These are phyloP conservation scores for Puccinia horiana DNA, from an alignment of 1,284 basidiomycete genomes.

Conservation along the genomic window DNA sequence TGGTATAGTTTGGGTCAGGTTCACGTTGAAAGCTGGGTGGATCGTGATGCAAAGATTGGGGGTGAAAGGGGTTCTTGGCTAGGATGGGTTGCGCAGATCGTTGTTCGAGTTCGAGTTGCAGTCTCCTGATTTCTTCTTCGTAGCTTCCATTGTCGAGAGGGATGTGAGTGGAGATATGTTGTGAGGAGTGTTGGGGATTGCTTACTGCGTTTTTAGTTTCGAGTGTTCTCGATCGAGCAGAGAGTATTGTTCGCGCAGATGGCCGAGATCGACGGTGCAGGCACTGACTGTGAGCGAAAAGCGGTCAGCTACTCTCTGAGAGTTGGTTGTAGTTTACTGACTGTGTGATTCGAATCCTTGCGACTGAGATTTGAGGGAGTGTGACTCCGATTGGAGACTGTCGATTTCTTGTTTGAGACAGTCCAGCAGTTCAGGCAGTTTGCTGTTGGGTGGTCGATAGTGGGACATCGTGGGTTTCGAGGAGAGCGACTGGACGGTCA, in stretches of 20 bases:
- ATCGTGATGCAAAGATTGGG: background rate
- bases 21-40: background rate
- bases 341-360: constrained; percentile 48
- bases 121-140: constrained; percentile 45
- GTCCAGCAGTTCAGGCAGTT: constrained; percentile 40
- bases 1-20: background rate
- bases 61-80: no score
- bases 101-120: constrained; percentile 41
- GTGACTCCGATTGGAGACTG: constrained; percentile 25
- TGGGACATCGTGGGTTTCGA: no score
- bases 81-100: constrained; percentile 27
- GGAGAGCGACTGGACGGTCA: no score
- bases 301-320: no score
- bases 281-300: constrained; percentile 11
- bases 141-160: constrained; percentile 3
- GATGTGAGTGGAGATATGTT: background rate
- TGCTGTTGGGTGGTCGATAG: background rate
- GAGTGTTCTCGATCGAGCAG: constrained; percentile 45
- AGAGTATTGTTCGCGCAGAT: constrained; percentile 42
- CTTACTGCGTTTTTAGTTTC: constrained; percentile 48
- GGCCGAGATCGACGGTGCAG: constrained; percentile 30
- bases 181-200: background rate
- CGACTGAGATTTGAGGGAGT: constrained; percentile 33
- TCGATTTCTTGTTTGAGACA: constrained; percentile 48
- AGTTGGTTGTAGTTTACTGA: no score